These are phyloP conservation scores for Backusella psychrophila DNA, from an alignment of 192 early-diverging fungal genomes.

Conservation along the genomic window DNA sequence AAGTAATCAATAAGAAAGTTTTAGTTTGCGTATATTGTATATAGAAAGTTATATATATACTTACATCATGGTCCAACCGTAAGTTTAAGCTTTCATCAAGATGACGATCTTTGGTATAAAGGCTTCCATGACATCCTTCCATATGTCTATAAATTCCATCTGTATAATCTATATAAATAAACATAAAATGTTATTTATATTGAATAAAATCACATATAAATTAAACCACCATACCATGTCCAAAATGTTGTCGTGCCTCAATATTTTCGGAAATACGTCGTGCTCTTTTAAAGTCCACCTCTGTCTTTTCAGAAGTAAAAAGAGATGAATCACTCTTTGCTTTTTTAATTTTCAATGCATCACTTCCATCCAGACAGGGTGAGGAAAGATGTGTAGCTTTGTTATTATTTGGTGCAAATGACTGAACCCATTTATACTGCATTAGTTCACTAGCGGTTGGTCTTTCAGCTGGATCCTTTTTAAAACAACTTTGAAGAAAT, in stretches of 20 bases:
- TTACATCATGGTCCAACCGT: not conserved
- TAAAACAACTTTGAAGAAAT: constrained; percentile 83
- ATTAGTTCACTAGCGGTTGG: constrained; percentile 74
- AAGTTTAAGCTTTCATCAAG: not conserved
- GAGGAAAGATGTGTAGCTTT: not conserved
- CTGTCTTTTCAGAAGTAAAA: not conserved
- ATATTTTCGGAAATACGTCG: not conserved
- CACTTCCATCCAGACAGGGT: not conserved
- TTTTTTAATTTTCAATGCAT: not conserved
- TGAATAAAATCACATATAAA: not conserved
- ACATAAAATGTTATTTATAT: not conserved
- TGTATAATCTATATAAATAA: not conserved
- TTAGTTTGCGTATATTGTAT: too few species aligned
- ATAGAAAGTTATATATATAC: not conserved
- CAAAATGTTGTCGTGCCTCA: not conserved
- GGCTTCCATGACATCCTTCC: not conserved
- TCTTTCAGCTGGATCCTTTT: constrained; percentile 70
- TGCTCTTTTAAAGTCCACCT: not conserved
- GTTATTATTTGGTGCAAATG: not conserved
- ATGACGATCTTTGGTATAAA: not conserved
- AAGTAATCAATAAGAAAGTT: not conserved
- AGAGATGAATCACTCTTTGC: not conserved
- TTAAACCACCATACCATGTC: not conserved
- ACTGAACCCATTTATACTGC: constrained; percentile 63
- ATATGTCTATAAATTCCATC: not conserved